Conservation (phyloP, 495 filamentous ascomycete genomes). For the Aspergillus carlsbadensis region DNA sequence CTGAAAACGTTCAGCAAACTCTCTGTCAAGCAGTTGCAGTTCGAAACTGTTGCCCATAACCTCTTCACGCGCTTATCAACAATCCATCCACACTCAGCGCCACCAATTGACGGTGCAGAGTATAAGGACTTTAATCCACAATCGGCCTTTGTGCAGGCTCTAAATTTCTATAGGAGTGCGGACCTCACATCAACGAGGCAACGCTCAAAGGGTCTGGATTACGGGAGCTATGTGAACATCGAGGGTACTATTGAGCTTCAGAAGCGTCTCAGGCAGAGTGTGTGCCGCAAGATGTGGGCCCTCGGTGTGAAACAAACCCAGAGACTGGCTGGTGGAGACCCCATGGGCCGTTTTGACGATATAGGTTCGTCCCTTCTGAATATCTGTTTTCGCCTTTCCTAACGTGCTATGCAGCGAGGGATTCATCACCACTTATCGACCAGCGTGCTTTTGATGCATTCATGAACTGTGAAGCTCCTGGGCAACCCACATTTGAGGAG, state of each 20-base stretch:
- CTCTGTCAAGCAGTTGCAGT: slow-evolving; percentile 61
- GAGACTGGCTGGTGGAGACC: slow-evolving; percentile 40
- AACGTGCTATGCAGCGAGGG: slow-evolving; percentile 26
- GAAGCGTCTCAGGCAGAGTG: slow-evolving; percentile 35
- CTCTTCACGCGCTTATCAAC: slow-evolving; percentile 58
- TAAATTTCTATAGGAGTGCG: slow-evolving; percentile 41
- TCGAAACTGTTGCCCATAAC: slow-evolving; percentile 57
- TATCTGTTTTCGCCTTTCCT: slow-evolving; percentile 6
- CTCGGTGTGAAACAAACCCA: slow-evolving; percentile 41
- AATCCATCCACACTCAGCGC: slow-evolving; percentile 50
- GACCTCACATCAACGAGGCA: slow-evolving; percentile 33
- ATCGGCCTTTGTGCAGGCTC: slow-evolving; percentile 37
- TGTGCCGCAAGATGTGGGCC: slow-evolving; percentile 43
- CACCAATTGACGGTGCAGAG: slow-evolving; percentile 40
- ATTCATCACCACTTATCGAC: slow-evolving; percentile 29
- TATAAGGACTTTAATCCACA: slow-evolving; percentile 46
- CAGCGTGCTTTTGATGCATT: slow-evolving; percentile 40
- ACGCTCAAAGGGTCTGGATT: slow-evolving; percentile 34
- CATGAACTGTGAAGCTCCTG: slow-evolving; percentile 44
- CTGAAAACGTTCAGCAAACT: slow-evolving; percentile 53
- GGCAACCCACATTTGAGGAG: slow-evolving; percentile 41
- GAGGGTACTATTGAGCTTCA: slow-evolving; percentile 42
- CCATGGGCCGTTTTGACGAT: slow-evolving; percentile 34
- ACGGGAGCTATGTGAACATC: slow-evolving; percentile 40
- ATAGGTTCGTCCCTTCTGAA: slow-evolving; percentile 28